These are phyloP conservation scores for Arabidopsis arenosa DNA, from an alignment of 345 rosid genomes.

Conservation along the genomic window DNA sequence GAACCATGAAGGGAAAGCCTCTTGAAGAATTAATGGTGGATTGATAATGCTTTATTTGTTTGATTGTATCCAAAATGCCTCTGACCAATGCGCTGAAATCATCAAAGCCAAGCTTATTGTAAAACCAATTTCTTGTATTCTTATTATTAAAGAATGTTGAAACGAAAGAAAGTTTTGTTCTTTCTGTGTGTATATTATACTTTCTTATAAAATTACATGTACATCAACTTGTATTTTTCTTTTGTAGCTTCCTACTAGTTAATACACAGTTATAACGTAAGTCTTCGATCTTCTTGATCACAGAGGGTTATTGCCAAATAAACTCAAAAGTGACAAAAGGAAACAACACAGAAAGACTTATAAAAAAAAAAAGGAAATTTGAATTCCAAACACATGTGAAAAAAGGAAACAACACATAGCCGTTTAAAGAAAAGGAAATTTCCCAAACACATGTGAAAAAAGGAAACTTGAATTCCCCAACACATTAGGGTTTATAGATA, in stretches of 20 bases:
- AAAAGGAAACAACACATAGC: too few relatives aligned
- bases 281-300: too few relatives aligned
- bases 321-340: too few relatives aligned
- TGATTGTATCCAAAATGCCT: conserved; percentile 18
- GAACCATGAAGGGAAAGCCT: conserved; percentile 21
- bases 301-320: too few relatives aligned
- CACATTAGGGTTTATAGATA: too few relatives aligned
- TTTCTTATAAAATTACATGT: conserved; percentile 8
- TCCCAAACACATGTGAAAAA: too few relatives aligned
- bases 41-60: conserved; percentile 28
- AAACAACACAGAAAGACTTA: too few relatives aligned
- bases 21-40: conserved; percentile 31
- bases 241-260: background rate
- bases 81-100: conserved; percentile 26
- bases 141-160: conserved; percentile 31
- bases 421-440: too few relatives aligned
- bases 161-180: conserved; percentile 29
- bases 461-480: too few relatives aligned
- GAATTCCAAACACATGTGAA: too few relatives aligned
- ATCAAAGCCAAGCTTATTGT: conserved; percentile 24
- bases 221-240: conserved; percentile 5
- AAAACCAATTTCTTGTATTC: conserved; percentile 36
- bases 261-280: background rate
- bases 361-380: too few relatives aligned
- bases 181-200: conserved; percentile 35